A percentile compares a stretch with the other conserved stretches of the same genome.
phyloP scores from a whole-genome alignment of 352 stramenopile genomes.

The Globisporangium irregulare region DNA sequence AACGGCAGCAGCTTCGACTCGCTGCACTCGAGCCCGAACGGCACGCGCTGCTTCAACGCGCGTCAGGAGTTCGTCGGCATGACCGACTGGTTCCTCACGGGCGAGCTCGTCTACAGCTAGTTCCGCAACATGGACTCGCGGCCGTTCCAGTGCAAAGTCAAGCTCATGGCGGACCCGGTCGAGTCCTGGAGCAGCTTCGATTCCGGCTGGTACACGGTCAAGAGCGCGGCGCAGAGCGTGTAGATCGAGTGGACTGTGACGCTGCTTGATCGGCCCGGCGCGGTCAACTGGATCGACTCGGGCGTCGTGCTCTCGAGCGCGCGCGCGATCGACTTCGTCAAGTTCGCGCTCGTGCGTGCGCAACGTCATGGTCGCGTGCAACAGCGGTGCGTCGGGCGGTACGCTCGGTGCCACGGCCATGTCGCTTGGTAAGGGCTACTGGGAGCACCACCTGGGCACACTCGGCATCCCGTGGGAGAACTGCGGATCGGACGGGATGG shows the following conservation, averaged over 20 bases:
- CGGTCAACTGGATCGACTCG: neutral
- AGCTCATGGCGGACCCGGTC: neutral
- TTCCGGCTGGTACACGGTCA: neutral
- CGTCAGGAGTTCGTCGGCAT: slow-evolving; percentile 1
- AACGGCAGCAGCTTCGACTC: slow-evolving; percentile 6
- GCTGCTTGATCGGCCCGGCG: neutral
- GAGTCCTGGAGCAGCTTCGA: neutral
- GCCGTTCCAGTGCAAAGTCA: slow-evolving; percentile 1
- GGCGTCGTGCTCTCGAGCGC: neutral
- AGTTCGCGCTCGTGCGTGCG: neutral
- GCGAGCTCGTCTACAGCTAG: neutral
- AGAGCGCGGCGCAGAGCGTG: neutral
- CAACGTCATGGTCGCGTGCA: slow-evolving; percentile 5
- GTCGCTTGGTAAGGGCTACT: slow-evolving; percentile 1
- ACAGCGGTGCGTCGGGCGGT: neutral
- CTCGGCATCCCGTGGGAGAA: slow-evolving; percentile 10
- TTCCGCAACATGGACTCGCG: neutral
- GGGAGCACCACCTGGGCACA: slow-evolving; percentile 7
- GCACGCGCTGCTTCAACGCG: neutral
- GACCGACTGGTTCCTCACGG: slow-evolving; percentile 1
- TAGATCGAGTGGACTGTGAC: neutral
- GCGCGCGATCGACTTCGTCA: neutral
- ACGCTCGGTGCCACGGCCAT: neutral
- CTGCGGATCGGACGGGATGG: slow-evolving; percentile 4
- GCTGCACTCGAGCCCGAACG: neutral